Conservation (phyloP, 768 basidiomycete genomes). For the Mycena sanguinolenta region DNA sequence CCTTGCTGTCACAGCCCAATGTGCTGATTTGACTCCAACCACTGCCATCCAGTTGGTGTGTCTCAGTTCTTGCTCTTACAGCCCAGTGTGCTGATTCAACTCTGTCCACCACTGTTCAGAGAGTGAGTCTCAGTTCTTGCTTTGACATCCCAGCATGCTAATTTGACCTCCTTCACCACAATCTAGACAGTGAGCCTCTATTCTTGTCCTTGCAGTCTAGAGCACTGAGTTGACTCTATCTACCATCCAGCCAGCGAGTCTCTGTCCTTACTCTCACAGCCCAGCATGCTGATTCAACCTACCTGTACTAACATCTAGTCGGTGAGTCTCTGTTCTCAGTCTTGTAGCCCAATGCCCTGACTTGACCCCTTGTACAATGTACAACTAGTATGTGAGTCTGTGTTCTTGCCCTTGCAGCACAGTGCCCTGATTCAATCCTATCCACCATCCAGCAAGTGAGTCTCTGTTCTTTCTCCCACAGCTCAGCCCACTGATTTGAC, state of each 20-base stretch:
- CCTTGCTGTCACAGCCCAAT: no score
- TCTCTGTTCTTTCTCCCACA: no score
- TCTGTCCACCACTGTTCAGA: neutral
- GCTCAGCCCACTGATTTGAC: neutral
- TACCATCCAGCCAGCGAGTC: no score
- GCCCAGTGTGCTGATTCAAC: neutral
- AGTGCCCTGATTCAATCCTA: neutral
- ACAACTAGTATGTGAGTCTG: neutral
- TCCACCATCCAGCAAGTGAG: neutral
- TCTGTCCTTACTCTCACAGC: no score
- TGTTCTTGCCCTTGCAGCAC: neutral
- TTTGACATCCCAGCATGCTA: neutral
- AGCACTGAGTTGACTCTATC: no score
- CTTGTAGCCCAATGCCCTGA: neutral
- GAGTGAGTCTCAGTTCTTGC: neutral
- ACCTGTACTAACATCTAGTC: neutral
- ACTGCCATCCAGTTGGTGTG: no score
- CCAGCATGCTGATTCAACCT: neutral
- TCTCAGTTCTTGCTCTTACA: no score
- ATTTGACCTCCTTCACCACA: no score
- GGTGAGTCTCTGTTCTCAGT: neutral
- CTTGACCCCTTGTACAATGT: neutral
- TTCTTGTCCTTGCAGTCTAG: no score
- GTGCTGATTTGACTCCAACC: no score
- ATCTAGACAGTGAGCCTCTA: no score